Percentiles rank a stretch among this genome's conserved stretches.
phyloP scores from a whole-genome alignment of 2,329 filamentous ascomycete species.

The Sclerotinia sclerotiorum region DNA sequence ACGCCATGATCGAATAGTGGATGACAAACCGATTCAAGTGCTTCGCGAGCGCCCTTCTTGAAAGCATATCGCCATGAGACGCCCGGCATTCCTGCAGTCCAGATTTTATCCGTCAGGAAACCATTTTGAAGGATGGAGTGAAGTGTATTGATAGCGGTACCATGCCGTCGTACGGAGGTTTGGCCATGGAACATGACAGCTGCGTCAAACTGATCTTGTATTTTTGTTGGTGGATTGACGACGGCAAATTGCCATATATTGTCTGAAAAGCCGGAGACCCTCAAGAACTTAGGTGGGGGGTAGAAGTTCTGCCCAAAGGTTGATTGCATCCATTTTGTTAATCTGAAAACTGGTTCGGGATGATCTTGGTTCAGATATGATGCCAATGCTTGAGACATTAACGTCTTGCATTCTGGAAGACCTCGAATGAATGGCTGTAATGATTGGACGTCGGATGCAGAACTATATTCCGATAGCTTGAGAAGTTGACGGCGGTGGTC shows the following conservation, averaged over 20 bases:
- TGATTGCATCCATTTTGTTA: not conserved
- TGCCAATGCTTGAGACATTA: not conserved
- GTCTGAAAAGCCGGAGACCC: not conserved
- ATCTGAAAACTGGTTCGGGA: not conserved
- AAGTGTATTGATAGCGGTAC: not conserved
- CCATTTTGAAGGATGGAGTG: constrained; percentile 9
- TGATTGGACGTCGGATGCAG: not conserved
- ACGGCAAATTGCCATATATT: not conserved
- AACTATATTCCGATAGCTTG: not conserved
- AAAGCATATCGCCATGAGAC: too few relatives aligned
- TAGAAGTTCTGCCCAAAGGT: not conserved
- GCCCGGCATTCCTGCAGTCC: too few relatives aligned
- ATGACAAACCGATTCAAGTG: too few relatives aligned
- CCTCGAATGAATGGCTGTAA: not conserved
- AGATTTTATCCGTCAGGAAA: not conserved
- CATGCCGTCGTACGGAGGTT: not conserved
- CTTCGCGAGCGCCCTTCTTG: too few relatives aligned
- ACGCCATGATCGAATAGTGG: too few relatives aligned
- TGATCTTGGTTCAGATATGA: not conserved
- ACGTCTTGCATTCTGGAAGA: not conserved
- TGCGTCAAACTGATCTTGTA: not conserved
- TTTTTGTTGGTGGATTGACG: not conserved
- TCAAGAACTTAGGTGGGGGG: not conserved
- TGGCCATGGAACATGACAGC: not conserved
- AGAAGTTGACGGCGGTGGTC: not conserved